A percentile compares a stretch with the other conserved stretches of the same genome.
Conservation (phyloP, 2,329 filamentous ascomycete genomes). For the Alternaria gansuensis region DNA sequence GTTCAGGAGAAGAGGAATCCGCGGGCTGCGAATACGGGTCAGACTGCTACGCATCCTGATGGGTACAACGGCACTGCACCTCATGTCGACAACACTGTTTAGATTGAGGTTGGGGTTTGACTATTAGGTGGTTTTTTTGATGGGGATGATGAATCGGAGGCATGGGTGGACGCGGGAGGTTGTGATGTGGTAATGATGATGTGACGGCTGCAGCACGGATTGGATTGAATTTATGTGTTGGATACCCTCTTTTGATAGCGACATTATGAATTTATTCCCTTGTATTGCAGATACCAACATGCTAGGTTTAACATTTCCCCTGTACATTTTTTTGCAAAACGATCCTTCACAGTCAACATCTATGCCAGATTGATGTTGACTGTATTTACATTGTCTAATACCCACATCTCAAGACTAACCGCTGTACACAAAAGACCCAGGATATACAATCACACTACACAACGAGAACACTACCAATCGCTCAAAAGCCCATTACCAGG, state of each 20-base stretch:
- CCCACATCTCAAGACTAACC: neutral
- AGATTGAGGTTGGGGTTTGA: neutral
- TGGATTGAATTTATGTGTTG: neutral
- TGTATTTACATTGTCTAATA: too few species aligned
- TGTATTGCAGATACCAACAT: neutral
- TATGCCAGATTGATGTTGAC: neutral
- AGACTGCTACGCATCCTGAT: constrained; percentile 3
- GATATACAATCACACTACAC: neutral
- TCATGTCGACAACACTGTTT: constrained; percentile 9
- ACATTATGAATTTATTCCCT: neutral
- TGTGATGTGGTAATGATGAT: constrained; percentile 3
- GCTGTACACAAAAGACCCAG: neutral
- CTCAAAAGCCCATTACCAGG: constrained; percentile 4
- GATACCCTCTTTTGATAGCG: constrained; percentile 6
- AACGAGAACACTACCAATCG: constrained; percentile 3
- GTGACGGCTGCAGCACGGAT: neutral
- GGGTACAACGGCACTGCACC: constrained; percentile 3
- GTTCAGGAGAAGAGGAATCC: constrained; percentile 35
- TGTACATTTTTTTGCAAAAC: too few species aligned
- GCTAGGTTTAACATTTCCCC: neutral
- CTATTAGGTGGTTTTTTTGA: neutral
- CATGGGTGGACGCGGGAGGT: neutral
- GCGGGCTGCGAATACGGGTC: constrained; percentile 3
- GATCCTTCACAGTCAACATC: neutral
- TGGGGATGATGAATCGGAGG: neutral